A percentile compares a stretch with the other conserved stretches of the same genome.
Conservation (phyloP, 2,329 filamentous ascomycete genomes). For the Thielaviopsis cerberus region DNA sequence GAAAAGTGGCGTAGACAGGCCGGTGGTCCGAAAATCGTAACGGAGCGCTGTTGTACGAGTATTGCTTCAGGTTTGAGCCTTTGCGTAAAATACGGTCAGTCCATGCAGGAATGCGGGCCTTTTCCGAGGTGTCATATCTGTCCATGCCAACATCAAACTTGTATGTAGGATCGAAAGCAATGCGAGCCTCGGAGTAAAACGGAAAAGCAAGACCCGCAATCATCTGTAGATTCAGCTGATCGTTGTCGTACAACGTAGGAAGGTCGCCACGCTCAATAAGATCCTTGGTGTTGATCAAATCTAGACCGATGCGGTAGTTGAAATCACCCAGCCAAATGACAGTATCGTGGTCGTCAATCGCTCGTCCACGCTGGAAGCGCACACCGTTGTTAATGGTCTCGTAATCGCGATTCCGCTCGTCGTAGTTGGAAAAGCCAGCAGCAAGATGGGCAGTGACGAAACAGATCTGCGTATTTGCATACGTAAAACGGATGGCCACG, state of each 20-base stretch:
- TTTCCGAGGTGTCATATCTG: conserved; percentile 87
- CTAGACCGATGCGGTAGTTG: conserved; percentile 86
- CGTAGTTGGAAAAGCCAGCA: conserved; percentile 89
- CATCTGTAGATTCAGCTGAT: conserved; percentile 96
- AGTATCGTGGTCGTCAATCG: conserved; percentile 77
- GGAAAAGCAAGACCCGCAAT: conserved; percentile 75
- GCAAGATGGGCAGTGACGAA: conserved; percentile 94
- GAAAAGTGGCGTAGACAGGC: conserved; percentile 82
- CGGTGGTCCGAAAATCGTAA: conserved; percentile 85
- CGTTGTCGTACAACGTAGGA: conserved; percentile 70
- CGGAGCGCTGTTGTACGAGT: conserved; percentile 64
- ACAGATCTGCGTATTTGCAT: conserved; percentile 78
- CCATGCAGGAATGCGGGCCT: conserved; percentile 89
- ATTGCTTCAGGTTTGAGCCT: conserved; percentile 64
- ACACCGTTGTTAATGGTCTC: conserved; percentile 72
- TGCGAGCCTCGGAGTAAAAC: conserved; percentile 76
- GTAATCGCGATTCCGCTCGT: conserved; percentile 88
- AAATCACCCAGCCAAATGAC: conserved; percentile 96
- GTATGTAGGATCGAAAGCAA: conserved; percentile 84
- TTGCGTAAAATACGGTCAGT: conserved; percentile 84
- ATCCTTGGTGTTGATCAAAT: conserved; percentile 56
- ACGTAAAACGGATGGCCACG: conserved; percentile 89
- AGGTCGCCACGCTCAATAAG: conserved; percentile 57
- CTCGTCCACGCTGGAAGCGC: conserved; percentile 74
- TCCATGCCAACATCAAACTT: conserved; percentile 84